These are phyloP conservation scores for Scheffersomyces insectosa DNA, from an alignment of 1,139 yeast genomes.

Conservation along the genomic window DNA sequence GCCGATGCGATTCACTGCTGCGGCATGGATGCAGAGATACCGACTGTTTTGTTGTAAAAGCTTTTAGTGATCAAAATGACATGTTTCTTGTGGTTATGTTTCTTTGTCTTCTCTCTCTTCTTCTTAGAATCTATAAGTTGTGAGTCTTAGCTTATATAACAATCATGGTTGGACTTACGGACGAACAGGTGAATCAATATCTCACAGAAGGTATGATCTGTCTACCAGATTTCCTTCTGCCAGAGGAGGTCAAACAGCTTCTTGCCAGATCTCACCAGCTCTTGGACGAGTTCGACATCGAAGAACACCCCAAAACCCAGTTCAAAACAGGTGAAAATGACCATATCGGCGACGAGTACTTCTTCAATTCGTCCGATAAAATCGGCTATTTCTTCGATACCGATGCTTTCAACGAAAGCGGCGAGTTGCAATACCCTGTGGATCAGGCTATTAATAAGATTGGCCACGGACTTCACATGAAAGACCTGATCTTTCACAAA, in stretches of 20 bases:
- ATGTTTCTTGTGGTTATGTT: too few species aligned
- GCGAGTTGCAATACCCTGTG: conserved; percentile 53
- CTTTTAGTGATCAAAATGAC: too few species aligned
- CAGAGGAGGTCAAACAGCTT: conserved; percentile 39
- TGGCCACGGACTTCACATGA: conserved; percentile 74
- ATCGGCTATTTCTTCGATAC: conserved; percentile 71
- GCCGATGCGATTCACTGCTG: too few species aligned
- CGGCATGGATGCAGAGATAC: too few species aligned
- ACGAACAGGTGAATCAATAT: conserved; percentile 48
- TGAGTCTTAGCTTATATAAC: background rate
- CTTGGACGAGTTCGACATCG: conserved; percentile 50
- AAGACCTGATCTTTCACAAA: conserved; percentile 45
- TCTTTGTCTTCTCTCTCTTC: too few species aligned
- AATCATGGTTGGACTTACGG: conserved; percentile 18
- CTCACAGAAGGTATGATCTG: conserved; percentile 63
- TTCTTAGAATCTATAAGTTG: too few species aligned
- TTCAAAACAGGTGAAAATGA: conserved; percentile 66
- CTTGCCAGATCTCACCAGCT: conserved; percentile 46
- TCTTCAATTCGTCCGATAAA: conserved; percentile 68
- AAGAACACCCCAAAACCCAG: conserved; percentile 67
- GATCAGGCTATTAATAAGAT: conserved; percentile 69
- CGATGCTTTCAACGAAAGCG: conserved; percentile 60
- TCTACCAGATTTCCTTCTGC: conserved; percentile 53
- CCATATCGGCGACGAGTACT: conserved; percentile 76
- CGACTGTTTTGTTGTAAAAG: too few species aligned